Evolutionary conservation across 805 yeast species (phyloP).

Genomic region (Limtongozyma cylindracea): DNA sequence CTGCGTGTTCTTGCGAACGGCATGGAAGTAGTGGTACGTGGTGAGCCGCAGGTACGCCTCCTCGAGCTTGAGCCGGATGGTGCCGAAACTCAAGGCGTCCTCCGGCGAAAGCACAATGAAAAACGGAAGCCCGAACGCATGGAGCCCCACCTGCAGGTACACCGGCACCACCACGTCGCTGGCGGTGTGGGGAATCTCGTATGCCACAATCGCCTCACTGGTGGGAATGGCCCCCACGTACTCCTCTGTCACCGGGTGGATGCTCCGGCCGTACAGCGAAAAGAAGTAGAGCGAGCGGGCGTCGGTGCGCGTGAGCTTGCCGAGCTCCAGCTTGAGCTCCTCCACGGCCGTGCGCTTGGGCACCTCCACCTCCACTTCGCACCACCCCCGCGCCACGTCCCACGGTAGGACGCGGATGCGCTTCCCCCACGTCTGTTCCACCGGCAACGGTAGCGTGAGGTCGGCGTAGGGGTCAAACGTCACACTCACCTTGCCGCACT

Average conservation of each 20-base stretch:
- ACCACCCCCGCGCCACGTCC: too few species aligned
- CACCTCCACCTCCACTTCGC: slow-evolving; percentile 12
- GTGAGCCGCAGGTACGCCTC: slow-evolving; percentile 12
- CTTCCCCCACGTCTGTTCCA: slow-evolving; percentile 45
- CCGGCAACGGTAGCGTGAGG: slow-evolving; percentile 72
- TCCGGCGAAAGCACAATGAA: slow-evolving; percentile 28
- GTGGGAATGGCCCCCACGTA: slow-evolving; percentile 40
- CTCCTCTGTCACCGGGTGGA: slow-evolving; percentile 27
- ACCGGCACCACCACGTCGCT: slow-evolving; percentile 29
- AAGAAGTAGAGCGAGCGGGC: slow-evolving; percentile 41
- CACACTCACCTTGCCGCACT: slow-evolving; percentile 50
- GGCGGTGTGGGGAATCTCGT: slow-evolving; percentile 22
- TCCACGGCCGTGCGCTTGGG: slow-evolving; percentile 3
- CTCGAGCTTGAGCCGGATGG: slow-evolving; percentile 31
- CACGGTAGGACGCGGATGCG: slow-evolving; percentile 30
- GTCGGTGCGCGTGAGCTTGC: slow-evolving; percentile 32
- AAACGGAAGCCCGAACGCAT: slow-evolving; percentile 55
- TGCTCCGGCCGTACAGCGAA: slow-evolving; percentile 30
- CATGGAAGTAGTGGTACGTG: not conserved
- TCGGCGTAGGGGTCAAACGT: slow-evolving; percentile 92
- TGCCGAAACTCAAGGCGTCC: slow-evolving; percentile 25
- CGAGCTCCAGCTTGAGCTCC: slow-evolving; percentile 46
- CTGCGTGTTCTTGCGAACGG: slow-evolving; percentile 1
- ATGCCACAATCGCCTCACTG: too few species aligned
- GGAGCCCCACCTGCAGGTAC: slow-evolving; percentile 17